Evolutionary conservation across 2,329 filamentous ascomycete species (phyloP), one percentile per base, ranked within the genome.

Genomic region (Verticillium longisporum): DNA sequence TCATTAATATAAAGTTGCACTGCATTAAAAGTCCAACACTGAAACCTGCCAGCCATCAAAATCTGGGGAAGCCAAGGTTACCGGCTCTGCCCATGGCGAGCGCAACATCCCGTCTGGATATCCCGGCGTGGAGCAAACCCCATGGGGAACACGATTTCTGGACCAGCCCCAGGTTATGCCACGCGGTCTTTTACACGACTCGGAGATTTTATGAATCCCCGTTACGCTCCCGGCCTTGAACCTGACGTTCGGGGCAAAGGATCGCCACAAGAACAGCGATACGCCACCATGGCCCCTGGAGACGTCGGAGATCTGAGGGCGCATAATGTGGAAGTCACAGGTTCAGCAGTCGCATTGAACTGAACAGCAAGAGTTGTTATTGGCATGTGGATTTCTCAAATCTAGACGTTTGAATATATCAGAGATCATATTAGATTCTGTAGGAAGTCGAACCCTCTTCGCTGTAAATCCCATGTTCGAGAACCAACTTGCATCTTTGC

Each of bases 361-460:
- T 36, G 4, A 3, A 5, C 34, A 9, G 34, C 13, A 36, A 9
- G 34, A 3, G 4, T 33, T 37, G 56, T 37, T 34, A 54, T 6
- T 13, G 26, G 26, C 4, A 31, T 31, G 26, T 31, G 26, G 26
- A 31, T 31, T 31, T 31, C 26, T 4, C 4, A 31, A 4, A 31
- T 31, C 26, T 31, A 31, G 26, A 31, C 26, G 26, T 31, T 31
- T 31, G 26, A 55, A 4, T 21, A 54, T 6, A 11, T n/a, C 13
- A 6, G 10, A 56, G 33, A 9, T 21, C 33, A 56, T 31, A 37
- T 10, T 18, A 70, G 56, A 10, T 61, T 65, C 63, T 77, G 74
- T 54, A 78, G 61, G 60, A 77, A 78, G 56, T 78, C 74, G 64
- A 78, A 78, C 5, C 76, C 76, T 62, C 69, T 56, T 32, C 72